phyloP scores from a whole-genome alignment of 2,329 filamentous ascomycete genomes.

The Thelonectria olida region DNA sequence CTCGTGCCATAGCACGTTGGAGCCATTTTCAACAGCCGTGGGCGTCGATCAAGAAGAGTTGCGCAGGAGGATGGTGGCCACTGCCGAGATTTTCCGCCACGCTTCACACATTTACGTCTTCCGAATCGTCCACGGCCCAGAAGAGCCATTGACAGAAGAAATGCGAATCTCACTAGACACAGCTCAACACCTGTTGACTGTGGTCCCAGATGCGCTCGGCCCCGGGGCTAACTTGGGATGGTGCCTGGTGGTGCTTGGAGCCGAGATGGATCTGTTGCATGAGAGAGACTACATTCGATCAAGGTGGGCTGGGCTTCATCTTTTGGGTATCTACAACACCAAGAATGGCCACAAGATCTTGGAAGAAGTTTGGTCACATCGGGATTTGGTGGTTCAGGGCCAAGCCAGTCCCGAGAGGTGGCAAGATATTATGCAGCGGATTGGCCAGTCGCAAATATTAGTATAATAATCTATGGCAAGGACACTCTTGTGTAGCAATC shows the following conservation, averaged over 20 bases:
- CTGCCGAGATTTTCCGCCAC: slow-evolving; percentile 24
- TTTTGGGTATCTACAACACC: slow-evolving; percentile 21
- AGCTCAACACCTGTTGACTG: slow-evolving; percentile 9
- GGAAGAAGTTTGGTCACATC: slow-evolving; percentile 15
- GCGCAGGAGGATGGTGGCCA: slow-evolving; percentile 15
- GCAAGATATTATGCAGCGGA: slow-evolving; percentile 20
- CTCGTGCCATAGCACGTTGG: not conserved
- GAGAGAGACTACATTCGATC: slow-evolving; percentile 19
- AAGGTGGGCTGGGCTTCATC: slow-evolving; percentile 11
- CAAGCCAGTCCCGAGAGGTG: slow-evolving; percentile 13
- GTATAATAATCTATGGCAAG: no score
- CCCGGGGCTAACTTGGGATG: slow-evolving; percentile 23
- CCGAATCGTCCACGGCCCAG: slow-evolving; percentile 13
- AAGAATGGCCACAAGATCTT: slow-evolving; percentile 15
- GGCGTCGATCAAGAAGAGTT: slow-evolving; percentile 12
- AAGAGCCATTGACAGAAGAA: slow-evolving; percentile 1
- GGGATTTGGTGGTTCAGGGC: slow-evolving; percentile 7
- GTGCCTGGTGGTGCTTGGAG: slow-evolving; percentile 20
- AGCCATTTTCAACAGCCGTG: not conserved
- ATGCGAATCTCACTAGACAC: slow-evolving; percentile 13
- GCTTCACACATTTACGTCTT: slow-evolving; percentile 18
- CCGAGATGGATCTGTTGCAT: slow-evolving; percentile 13
- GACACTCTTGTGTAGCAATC: no score
- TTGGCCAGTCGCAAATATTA: slow-evolving; percentile 14
- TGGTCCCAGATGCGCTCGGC: slow-evolving; percentile 19